phyloP scores from a whole-genome alignment of 2,329 filamentous ascomycete genomes.

The Ceratocystis destructans region DNA sequence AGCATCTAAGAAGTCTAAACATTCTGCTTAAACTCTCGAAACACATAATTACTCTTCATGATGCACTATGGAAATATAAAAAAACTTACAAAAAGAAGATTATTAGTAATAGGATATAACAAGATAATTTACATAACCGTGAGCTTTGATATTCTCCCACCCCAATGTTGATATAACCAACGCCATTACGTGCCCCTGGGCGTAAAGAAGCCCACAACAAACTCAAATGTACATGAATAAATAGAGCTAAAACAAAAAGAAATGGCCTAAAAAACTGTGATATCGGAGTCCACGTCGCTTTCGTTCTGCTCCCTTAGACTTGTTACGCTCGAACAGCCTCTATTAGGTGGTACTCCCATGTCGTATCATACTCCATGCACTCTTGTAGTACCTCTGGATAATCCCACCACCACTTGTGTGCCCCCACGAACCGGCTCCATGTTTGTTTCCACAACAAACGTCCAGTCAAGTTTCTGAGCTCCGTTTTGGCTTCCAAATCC shows the following conservation, averaged over 20 bases:
- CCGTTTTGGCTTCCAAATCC: constrained; percentile 29
- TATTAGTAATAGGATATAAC: too few relatives aligned
- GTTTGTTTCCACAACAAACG: constrained; percentile 47
- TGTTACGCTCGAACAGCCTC: constrained; percentile 33
- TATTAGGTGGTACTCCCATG: constrained; percentile 46
- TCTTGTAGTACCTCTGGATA: constrained; percentile 40
- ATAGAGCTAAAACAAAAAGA: constrained; percentile 1
- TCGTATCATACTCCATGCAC: constrained; percentile 39
- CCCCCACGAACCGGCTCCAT: constrained; percentile 41
- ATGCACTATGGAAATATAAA: too few relatives aligned
- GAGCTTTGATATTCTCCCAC: too few relatives aligned
- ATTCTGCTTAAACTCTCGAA: not conserved
- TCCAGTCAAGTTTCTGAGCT: constrained; percentile 40
- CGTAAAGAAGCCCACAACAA: too few relatives aligned
- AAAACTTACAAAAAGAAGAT: too few relatives aligned
- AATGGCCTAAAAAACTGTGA: constrained; percentile 3
- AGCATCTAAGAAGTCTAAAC: not conserved
- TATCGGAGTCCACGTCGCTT: not conserved
- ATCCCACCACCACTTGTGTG: constrained; percentile 49
- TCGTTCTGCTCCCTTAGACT: not conserved
- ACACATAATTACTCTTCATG: too few relatives aligned
- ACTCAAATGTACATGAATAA: too few relatives aligned
- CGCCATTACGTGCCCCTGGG: too few relatives aligned
- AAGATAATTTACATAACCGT: too few relatives aligned
- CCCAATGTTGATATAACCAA: too few relatives aligned